Evolutionary conservation across 257 asterid genomes (phyloP), one percentile per base, ranked within the genome.

Genomic region (Oldenlandia corymbosa): DNA sequence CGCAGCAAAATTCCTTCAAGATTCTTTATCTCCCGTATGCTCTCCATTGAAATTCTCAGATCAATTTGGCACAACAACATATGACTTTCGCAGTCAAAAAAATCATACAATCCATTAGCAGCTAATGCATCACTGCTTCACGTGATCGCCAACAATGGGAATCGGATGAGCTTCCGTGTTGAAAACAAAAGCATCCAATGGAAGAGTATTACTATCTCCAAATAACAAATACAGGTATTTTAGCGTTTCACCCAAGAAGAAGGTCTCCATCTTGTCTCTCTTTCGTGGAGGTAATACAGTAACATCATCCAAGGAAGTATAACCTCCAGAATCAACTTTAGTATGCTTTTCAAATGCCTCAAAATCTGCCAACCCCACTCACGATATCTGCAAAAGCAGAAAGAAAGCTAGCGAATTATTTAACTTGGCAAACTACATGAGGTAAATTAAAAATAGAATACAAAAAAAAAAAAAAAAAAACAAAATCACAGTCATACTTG

Each of bases 131-230:
- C 81, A 79, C 58, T 67, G 71, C 56, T 61, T 71, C 80, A 70
- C 77, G 67, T 75, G 65, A 65, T 67, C 68, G 66, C 76, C 75
- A 23, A 64, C 76, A 69, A 87, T 81, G 16, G 97, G 99, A 48
- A 93, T 68, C 7, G 97, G 99, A 81, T 93, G 99, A 75, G 97
- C 96, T 80, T 93, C 96, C 46, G 94, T 90, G 84, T 93, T 93
- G 50, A 90, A 93, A 57, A 87, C 91, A 70, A 79, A 93, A 86
- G 81, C 78, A 78, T 87, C 95, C 84, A 90, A 69, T 2, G 97
- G 97, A 74, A 93, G 77, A 26, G 66, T 67, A 65, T 75, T 50
- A 28, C 58, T 81, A 31, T 79, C 83, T 41, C 84, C 87, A 62
- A 87, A 85, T 73, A 92, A 60, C 75, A 93, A 75, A 67, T 89